A percentile compares a stretch with the other conserved stretches of the same genome.
Evolutionary conservation across 116 monocot species (phyloP).

Genomic region (Posidonia oceanica): DNA sequence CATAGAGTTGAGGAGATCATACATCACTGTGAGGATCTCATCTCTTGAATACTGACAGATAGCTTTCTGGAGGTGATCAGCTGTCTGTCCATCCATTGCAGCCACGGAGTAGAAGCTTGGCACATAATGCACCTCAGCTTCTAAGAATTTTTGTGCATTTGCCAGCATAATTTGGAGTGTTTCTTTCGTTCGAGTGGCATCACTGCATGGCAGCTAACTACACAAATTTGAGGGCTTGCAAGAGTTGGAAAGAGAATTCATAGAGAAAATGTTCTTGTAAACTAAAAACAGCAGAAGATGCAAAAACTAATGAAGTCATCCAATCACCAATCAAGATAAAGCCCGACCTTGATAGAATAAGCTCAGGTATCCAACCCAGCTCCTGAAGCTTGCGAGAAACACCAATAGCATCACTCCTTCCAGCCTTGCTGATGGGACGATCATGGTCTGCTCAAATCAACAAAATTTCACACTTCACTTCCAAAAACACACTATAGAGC

Average conservation of each 20-base stretch:
- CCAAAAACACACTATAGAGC: neutral
- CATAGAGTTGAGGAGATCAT: conserved; percentile 6
- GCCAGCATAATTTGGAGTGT: conserved; percentile 78
- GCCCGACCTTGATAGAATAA: conserved; percentile 68
- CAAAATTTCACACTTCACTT: neutral
- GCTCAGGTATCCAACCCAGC: conserved; percentile 86
- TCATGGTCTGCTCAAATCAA: conserved; percentile 51
- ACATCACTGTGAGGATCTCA: conserved; percentile 83
- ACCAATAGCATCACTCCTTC: conserved; percentile 42
- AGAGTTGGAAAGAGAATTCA: conserved; percentile 4
- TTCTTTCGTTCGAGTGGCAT: conserved; percentile 84
- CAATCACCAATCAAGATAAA: neutral
- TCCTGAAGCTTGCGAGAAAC: conserved; percentile 64
- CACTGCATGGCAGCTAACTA: conserved; percentile 33
- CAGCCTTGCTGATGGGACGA: conserved; percentile 59
- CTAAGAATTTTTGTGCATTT: conserved; percentile 34
- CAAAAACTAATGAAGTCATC: neutral
- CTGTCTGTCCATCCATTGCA: conserved; percentile 96
- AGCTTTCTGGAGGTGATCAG: conserved; percentile 77
- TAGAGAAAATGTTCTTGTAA: neutral
- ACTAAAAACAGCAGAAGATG: neutral
- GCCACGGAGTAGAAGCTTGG: conserved; percentile 95
- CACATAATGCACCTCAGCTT: conserved; percentile 67
- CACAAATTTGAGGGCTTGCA: conserved; percentile 2
- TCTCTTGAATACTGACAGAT: conserved; percentile 64